Evolutionary conservation across 1,139 yeast genomes (phyloP), one percentile per base, ranked within the genome.

Genomic region (Suzukiozyma palmioleophila): DNA sequence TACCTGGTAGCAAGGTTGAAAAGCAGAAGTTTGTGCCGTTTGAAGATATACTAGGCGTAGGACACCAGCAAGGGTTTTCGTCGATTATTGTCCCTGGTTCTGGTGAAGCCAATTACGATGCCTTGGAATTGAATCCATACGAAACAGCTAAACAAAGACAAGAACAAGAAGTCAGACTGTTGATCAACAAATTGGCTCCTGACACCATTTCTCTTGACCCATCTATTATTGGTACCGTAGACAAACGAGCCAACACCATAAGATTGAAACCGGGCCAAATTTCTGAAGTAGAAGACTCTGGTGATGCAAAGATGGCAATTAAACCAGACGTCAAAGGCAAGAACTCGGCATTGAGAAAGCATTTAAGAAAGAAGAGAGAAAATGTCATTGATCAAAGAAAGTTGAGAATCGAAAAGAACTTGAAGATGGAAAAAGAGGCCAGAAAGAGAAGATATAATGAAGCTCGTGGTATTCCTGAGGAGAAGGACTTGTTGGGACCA

Each of bases 71-170:
- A 11, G 97, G 97, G 18, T 73, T 89, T 40, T 78, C 84, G 21
- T 84, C 94, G 16, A 54, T 94, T 42, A 84, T 94, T 49, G 76
- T 92, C 42, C 98, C 99, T 29, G 99, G 99, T 30, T 72, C 97
- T 37, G 99, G 98, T 69, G 98, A 94, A 66, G 97, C 98, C 45
- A 94, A 94, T 65, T 90, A 78, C 59, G 99, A 94, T 69, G 90
- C 98, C 2, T 67, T 89, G 56, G 98, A 94, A 63, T 65, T 83
- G 53, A 94, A 94, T 62, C 98, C 98, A 46, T 94, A 75, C 66
- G 96, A 88, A 64, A 78, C 94, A 16, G 82, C 89, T 36, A 84
- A 87, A 59, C 97, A 90, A 64, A 83, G 98, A 70, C 95, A 92
- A 62, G 95, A 92, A 66, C 76, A 78, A 41, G 98, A 94, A 69